Conservation (phyloP, 2,329 filamentous ascomycete genomes). For the Aulographum hederae region DNA sequence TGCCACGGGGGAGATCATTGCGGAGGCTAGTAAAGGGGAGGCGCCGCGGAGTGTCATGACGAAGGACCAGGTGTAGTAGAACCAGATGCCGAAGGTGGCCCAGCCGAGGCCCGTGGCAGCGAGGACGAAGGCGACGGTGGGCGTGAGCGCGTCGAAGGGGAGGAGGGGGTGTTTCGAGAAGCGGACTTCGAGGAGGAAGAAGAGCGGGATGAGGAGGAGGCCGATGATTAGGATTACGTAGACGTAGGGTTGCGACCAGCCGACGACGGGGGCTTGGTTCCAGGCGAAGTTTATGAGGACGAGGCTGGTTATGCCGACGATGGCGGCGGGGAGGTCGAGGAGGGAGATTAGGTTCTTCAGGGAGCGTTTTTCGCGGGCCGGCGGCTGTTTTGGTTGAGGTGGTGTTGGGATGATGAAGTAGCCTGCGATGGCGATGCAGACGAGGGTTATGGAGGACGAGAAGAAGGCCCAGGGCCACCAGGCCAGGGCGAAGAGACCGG, state of each 20-base stretch:
- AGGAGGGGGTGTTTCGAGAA: slow-evolving; percentile 34
- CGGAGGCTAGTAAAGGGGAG: slow-evolving; percentile 12
- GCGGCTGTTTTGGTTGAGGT: too few species aligned
- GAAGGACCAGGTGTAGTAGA: slow-evolving; percentile 16
- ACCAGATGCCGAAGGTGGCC: slow-evolving; percentile 15
- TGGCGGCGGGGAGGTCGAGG: slow-evolving; percentile 26
- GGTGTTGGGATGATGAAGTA: slow-evolving; percentile 21
- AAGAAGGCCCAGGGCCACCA: slow-evolving; percentile 38
- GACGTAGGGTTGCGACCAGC: slow-evolving; percentile 39
- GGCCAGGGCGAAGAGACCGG: slow-evolving; percentile 20
- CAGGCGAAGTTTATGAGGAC: slow-evolving; percentile 48
- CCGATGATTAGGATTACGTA: slow-evolving; percentile 39
- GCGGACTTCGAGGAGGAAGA: slow-evolving; percentile 33
- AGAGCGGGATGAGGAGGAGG: slow-evolving; percentile 31
- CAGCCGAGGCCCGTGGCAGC: slow-evolving; percentile 29
- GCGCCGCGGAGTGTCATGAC: slow-evolving; percentile 10
- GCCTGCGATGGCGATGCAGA: slow-evolving; percentile 17
- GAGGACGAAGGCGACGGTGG: slow-evolving; percentile 36
- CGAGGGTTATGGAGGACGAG: slow-evolving; percentile 21
- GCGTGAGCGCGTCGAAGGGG: slow-evolving; percentile 32
- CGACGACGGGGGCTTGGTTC: slow-evolving; percentile 43
- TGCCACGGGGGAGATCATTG: slow-evolving; percentile 11
- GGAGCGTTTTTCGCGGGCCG: slow-evolving; percentile 2
- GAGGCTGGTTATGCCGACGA: slow-evolving; percentile 34
- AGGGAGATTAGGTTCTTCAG: slow-evolving; percentile 12